Base-by-base conservation (phyloP, 108 stramenopile genomes). In the Stephanodiscus triporus region DNA sequence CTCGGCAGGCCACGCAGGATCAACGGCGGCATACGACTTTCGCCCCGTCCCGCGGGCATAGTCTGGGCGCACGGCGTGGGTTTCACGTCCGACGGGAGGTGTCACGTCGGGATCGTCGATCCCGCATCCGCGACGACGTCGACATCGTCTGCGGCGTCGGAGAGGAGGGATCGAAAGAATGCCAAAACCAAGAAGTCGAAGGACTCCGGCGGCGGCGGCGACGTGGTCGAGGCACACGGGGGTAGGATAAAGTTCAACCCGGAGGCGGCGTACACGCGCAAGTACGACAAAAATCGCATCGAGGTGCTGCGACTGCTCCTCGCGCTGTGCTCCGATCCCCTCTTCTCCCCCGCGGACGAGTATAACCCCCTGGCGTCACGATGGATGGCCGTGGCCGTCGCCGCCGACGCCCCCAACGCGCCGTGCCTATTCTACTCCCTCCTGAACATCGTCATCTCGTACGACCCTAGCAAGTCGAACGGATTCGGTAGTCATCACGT, bases 271-370 rank as follows among this genome's bases (percentile, higher is more conserved):
- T 78, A 72, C 43, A 91, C 89, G 9, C 88, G 91, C 69, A 94
- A 94, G 61, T 94, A 95, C 58, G 95, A 96, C 74, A 88, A 87
- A 71, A 96, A 97, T 78, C 91, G 97, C 40, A 82, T 94, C 61
- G 97, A 98, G 85, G 96, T 98, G 16, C 73, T 98, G 37, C 89
- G 96, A n/a, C 74, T 99, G 8, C 73, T 99, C 60, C 72, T 98
- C 29, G 87, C 95, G 0, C 67, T 84, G 0, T 97, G 93, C 58
- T 95, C 94, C 68, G 95, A 97, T 81, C 95, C 96, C 19, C 86
- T 99, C 68, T 99, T 94, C 69, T 86, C 87, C 43, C 90, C 92
- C 14, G 91, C 93, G 22, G 89, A 92, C 59, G 90, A 94, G 66
- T 97, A 94, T 88, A 95, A 97, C 70, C 96, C 91, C 16, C 72